phyloP scores from a whole-genome alignment of 768 basidiomycete species.

The Serendipita vermifera region DNA sequence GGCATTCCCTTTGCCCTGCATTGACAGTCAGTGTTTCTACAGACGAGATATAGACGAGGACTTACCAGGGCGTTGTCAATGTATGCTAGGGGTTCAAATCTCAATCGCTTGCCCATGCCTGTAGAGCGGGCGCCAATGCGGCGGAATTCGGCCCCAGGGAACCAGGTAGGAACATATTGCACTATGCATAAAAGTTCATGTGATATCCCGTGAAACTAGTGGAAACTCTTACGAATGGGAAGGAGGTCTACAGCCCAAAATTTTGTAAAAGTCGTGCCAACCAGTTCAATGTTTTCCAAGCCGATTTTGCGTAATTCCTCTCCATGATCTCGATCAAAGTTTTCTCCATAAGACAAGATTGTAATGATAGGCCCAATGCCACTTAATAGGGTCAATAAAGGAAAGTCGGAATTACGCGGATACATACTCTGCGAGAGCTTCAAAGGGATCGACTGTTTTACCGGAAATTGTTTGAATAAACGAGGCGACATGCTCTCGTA shows the following conservation, averaged over 20 bases:
- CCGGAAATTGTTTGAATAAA: neutral
- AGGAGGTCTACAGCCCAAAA: too few relatives aligned
- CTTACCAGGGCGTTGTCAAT: too few relatives aligned
- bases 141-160: constrained; percentile 34
- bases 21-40: neutral
- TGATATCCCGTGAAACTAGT: too few relatives aligned
- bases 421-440: neutral
- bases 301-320: neutral
- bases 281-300: neutral
- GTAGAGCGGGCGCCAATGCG: too few relatives aligned
- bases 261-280: too few relatives aligned
- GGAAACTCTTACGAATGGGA: too few relatives aligned
- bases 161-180: constrained; percentile 30
- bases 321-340: neutral
- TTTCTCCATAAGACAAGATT: neutral
- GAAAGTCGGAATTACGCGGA: neutral
- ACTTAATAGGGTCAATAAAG: neutral
- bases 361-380: neutral
- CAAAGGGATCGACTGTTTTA: neutral
- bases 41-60: too few relatives aligned
- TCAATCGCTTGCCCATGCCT: too few relatives aligned
- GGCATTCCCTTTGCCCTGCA: neutral
- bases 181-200: too few relatives aligned
- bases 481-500: neutral
- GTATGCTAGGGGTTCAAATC: too few relatives aligned